These are phyloP conservation scores for Sporothrix dimorphospora DNA, from an alignment of 2,329 filamentous ascomycete species.

Conservation along the genomic window DNA sequence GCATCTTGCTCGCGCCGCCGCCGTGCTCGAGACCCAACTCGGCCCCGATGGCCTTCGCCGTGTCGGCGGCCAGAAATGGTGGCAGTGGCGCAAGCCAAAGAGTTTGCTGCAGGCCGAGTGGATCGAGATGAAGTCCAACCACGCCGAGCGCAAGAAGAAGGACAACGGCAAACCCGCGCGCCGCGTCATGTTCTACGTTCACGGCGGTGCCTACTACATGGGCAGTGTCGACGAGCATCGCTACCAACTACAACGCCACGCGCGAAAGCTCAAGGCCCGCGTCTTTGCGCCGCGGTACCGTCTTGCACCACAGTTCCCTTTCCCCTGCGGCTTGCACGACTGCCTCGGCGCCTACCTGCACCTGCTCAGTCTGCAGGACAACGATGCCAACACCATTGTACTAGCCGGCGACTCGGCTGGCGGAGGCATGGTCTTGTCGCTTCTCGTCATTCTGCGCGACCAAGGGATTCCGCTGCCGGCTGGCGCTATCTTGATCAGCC, in stretches of 20 bases:
- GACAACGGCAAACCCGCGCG: constrained; percentile 38
- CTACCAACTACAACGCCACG: constrained; percentile 97
- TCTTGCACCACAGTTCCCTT: constrained; percentile 90
- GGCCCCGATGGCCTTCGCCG: constrained; percentile 72
- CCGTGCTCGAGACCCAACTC: constrained; percentile 71
- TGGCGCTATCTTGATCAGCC: constrained; percentile 86
- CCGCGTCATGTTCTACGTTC: constrained; percentile 89
- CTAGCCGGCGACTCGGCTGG: constrained; percentile 92
- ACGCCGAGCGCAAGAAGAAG: constrained; percentile 70
- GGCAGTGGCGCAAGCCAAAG: constrained; percentile 79
- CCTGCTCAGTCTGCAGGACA: constrained; percentile 68
- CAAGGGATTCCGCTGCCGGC: constrained; percentile 82
- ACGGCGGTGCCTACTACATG: constrained; percentile 94
- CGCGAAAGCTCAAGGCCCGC: constrained; percentile 86
- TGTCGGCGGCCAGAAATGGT: constrained; percentile 83
- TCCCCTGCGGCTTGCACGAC: constrained; percentile 89
- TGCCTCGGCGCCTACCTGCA: constrained; percentile 87
- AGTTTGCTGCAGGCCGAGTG: constrained; percentile 78
- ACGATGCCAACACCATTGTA: constrained; percentile 76
- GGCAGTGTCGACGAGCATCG: constrained; percentile 94
- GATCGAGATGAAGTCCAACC: constrained; percentile 92
- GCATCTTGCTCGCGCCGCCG: constrained; percentile 68
- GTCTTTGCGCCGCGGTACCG: constrained; percentile 88
- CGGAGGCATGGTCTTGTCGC: constrained; percentile 81
- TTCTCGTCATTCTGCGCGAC: constrained; percentile 81